Evolutionary conservation across 2,329 filamentous ascomycete species (phyloP), one percentile per base, ranked within the genome.

Genomic region (Stachybotrys echinatus): DNA sequence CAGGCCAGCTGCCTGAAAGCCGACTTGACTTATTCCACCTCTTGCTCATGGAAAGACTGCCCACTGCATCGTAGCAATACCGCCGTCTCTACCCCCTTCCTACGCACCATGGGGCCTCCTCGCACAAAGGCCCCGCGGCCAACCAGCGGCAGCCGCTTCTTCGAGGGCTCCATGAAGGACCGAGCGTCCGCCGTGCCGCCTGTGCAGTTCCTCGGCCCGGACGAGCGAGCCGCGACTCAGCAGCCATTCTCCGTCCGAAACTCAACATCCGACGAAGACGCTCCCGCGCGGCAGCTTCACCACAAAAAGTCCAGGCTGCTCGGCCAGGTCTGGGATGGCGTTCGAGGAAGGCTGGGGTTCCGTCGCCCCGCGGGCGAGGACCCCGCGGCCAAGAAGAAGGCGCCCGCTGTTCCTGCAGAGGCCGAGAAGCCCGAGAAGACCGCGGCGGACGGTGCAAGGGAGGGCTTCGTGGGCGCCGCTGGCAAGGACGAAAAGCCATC

Each of bases 81-180:
- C 10, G 14, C 27, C 27, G 27, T 14, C 27, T 14, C 14, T 14
- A n/a, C n/a, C 10, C 27, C 27, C 27, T 34, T 14, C 27, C 10
- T 34, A 10, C 5, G 27, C 10, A 14, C 27, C 42, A 68, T 64
- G 64, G 61, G 59, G 49, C 60, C 61, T 12, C 60, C 63, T 34
- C 52, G 51, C 42, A 58, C 57, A 51, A 50, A 63, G 53, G 64
- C 69, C 52, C 64, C 70, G 52, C 69, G 59, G 44, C 44, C 59
- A 27, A 54, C 53, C 49, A 65, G 58, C 53, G 67, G 66, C 57
- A 73, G 81, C 72, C 64, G 83, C 69, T 74, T 95, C 79, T 61
- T 85, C 37, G 91, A 96, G 69, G 91, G 87, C 39, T 92, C 87
- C 61, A 92, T 96, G 88, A 89, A 85, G 61, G 89, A 95, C 67